Conservation (phyloP, 768 basidiomycete species). For the Termitomyces sp. region DNA sequence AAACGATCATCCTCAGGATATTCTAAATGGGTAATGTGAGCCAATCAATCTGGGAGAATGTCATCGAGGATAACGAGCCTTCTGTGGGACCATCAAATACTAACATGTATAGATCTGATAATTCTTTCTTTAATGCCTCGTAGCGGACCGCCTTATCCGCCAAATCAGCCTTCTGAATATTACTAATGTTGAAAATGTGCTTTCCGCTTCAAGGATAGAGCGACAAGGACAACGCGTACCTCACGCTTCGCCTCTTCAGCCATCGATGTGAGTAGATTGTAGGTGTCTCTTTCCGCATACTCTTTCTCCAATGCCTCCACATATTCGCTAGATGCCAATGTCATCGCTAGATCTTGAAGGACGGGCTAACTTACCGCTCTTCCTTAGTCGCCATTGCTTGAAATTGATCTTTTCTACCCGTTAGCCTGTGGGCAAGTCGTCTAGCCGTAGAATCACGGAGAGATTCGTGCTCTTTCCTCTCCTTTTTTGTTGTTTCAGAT, state of each 20-base stretch:
- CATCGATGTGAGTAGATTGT: constrained; percentile 24
- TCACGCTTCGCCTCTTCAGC: constrained; percentile 27
- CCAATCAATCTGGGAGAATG: too few species aligned
- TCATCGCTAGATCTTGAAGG: not conserved
- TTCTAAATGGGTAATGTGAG: constrained; percentile 16
- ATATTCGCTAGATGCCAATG: constrained; percentile 29
- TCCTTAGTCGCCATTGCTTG: constrained; percentile 37
- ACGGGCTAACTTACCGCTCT: constrained; percentile 27
- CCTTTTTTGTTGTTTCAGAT: constrained; percentile 34
- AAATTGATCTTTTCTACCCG: constrained; percentile 36
- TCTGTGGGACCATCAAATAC: constrained; percentile 39
- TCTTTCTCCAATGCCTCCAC: constrained; percentile 39
- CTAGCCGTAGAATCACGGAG: constrained; percentile 33
- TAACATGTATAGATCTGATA: constrained; percentile 30
- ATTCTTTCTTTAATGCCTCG: constrained; percentile 26
- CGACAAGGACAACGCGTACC: constrained; percentile 20
- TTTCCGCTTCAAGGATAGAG: not conserved
- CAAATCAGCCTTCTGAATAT: constrained; percentile 26
- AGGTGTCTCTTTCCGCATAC: constrained; percentile 29
- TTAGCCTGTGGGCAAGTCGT: constrained; percentile 31
- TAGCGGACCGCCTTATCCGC: constrained; percentile 23
- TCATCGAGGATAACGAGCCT: constrained; percentile 18
- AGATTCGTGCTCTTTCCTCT: constrained; percentile 36
- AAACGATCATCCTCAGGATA: constrained; percentile 41
- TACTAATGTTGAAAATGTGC: not conserved